Evolutionary conservation across 257 asterid genomes (phyloP).

Genomic region (Solanum sparsipilum): DNA sequence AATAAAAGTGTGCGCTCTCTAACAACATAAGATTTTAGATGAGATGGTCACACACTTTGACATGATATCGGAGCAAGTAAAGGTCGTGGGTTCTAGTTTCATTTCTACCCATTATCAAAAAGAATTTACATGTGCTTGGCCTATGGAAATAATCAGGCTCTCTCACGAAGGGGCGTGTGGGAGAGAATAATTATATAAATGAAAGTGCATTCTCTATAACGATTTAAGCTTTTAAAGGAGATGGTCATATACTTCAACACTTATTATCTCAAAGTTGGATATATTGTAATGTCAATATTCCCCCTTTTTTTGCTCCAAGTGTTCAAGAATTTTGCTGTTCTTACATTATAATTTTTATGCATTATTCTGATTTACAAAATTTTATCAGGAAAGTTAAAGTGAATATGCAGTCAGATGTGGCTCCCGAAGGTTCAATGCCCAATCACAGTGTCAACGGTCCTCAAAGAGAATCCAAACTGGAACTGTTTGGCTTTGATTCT

Average conservation of each 20-base stretch:
- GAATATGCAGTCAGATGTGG: conserved; percentile 20
- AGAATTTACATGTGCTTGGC: neutral
- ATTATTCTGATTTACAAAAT: neutral
- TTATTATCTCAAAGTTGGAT: neutral
- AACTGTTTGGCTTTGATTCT: conserved; percentile 93
- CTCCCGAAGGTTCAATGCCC: conserved; percentile 35
- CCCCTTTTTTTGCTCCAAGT: neutral
- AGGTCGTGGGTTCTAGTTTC: neutral
- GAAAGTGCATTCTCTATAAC: neutral
- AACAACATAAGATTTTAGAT: neutral
- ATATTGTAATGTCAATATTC: neutral
- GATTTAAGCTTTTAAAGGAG: neutral
- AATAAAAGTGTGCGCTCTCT: neutral
- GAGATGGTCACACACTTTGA: neutral
- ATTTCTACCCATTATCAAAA: neutral
- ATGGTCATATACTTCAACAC: neutral
- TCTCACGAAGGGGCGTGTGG: neutral
- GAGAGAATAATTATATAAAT: neutral
- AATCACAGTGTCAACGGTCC: conserved; percentile 50
- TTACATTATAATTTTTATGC: neutral
- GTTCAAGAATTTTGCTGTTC: neutral
- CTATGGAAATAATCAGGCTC: neutral
- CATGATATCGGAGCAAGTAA: neutral
- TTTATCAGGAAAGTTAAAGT: conserved; percentile 45
- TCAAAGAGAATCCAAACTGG: conserved; percentile 76